Evolutionary conservation across 164 flowering plant genomes (phyloP).

Genomic region (Taxillus chinensis): DNA sequence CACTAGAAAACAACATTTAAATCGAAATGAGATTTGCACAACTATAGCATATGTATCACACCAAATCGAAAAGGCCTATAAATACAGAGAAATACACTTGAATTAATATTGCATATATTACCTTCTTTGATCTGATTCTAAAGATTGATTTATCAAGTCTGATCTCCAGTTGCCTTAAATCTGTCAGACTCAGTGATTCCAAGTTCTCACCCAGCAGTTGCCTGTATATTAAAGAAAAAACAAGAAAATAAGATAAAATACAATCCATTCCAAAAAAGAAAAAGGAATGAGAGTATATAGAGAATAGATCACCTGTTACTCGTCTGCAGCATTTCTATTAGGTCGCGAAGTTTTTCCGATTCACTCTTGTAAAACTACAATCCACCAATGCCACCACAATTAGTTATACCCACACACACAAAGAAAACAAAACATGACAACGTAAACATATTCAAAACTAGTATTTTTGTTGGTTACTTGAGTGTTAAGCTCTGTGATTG

Average conservation of each 20-base stretch:
- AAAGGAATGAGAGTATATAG: not conserved
- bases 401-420: not conserved
- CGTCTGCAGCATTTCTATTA: conserved; percentile 70
- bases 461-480: conserved; percentile 29
- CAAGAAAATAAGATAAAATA: not conserved
- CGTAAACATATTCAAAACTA: not conserved
- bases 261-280: not conserved
- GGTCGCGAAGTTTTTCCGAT: conserved; percentile 65
- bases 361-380: conserved; percentile 72
- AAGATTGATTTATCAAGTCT: conserved; percentile 71
- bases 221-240: conserved; percentile 22
- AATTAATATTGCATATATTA: conserved; percentile 10
- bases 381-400: not conserved
- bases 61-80: too few relatives aligned
- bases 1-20: too few relatives aligned
- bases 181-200: conserved; percentile 52
- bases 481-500: conserved; percentile 45
- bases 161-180: conserved; percentile 71
- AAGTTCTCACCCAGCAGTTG: conserved; percentile 72
- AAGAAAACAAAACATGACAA: not conserved
- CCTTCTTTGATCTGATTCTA: conserved; percentile 78
- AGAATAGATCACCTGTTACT: conserved; percentile 45
- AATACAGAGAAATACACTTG: too few relatives aligned
- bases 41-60: too few relatives aligned
- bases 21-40: too few relatives aligned